A percentile compares a stretch with the other conserved stretches of the same genome.
phyloP scores from a whole-genome alignment of 495 filamentous ascomycete species.

The Penicillium cataractarum region DNA sequence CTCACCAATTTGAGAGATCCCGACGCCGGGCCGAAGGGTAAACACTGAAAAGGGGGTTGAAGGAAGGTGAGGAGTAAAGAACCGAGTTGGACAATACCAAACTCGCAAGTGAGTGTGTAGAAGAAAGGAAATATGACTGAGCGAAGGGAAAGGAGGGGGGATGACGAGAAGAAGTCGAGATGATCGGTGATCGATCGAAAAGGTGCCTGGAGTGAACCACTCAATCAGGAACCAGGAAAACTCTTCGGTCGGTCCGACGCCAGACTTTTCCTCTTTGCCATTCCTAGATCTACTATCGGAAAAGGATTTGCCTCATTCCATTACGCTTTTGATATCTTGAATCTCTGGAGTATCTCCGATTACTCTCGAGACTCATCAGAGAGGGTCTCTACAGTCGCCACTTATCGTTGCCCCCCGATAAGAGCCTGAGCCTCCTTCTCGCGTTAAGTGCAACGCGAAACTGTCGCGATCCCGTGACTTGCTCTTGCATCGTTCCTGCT shows the following conservation, averaged over 20 bases:
- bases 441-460: constrained; percentile 57
- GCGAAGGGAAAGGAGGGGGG: background rate
- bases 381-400: too few relatives aligned
- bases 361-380: too few relatives aligned
- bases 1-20: background rate
- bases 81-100: background rate
- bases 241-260: constrained; percentile 20
- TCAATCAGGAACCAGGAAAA: constrained; percentile 24
- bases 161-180: constrained; percentile 7
- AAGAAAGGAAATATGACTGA: background rate
- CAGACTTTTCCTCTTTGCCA: constrained; percentile 11
- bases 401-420: constrained; percentile 24
- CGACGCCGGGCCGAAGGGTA: background rate
- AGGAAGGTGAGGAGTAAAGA: background rate
- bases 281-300: constrained; percentile 9
- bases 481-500: background rate
- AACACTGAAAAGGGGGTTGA: background rate
- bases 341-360: too few relatives aligned
- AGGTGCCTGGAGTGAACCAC: constrained; percentile 28
- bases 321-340: background rate
- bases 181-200: constrained; percentile 4
- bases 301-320: constrained; percentile 1
- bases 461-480: constrained; percentile 47
- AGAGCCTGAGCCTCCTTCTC: constrained; percentile 28
- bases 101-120: background rate